phyloP scores from a whole-genome alignment of 1,139 yeast genomes.

The Sugiyamaella xylanicola region DNA sequence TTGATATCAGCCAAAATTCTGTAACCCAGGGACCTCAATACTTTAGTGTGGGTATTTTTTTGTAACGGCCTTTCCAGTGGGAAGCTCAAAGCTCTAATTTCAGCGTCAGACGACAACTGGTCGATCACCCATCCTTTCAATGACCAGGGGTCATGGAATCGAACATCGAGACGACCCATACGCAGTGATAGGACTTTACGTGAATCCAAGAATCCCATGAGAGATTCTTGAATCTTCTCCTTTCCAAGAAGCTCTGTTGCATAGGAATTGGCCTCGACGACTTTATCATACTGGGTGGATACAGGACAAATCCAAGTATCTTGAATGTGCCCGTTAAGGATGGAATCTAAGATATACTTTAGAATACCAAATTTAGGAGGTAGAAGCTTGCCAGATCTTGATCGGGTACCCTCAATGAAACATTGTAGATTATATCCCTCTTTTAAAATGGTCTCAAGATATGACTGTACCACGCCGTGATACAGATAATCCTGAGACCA shows the following conservation, averaged over 20 bases:
- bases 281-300: conserved; percentile 64
- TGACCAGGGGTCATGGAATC: conserved; percentile 49
- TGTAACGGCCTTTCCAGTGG: conserved; percentile 28
- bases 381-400: conserved; percentile 64
- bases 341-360: conserved; percentile 54
- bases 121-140: conserved; percentile 40
- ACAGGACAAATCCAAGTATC: conserved; percentile 58
- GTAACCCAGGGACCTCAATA: conserved; percentile 47
- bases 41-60: conserved; percentile 28
- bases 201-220: conserved; percentile 43
- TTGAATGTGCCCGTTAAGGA: conserved; percentile 49
- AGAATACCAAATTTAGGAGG: conserved; percentile 68
- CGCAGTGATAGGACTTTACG: conserved; percentile 42
- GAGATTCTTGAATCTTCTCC: conserved; percentile 52
- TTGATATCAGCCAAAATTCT: conserved; percentile 47
- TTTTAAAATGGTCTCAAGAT: conserved; percentile 54
- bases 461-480: conserved; percentile 54
- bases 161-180: conserved; percentile 48
- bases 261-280: conserved; percentile 67
- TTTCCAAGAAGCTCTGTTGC: conserved; percentile 62
- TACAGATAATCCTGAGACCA: conserved; percentile 52
- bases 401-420: conserved; percentile 68
- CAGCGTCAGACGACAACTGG: conserved; percentile 34
- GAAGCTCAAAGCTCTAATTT: conserved; percentile 10
- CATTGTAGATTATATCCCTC: conserved; percentile 62